Conservation (phyloP, 306 rosid genomes). For the Pyrus pyrifolia region DNA sequence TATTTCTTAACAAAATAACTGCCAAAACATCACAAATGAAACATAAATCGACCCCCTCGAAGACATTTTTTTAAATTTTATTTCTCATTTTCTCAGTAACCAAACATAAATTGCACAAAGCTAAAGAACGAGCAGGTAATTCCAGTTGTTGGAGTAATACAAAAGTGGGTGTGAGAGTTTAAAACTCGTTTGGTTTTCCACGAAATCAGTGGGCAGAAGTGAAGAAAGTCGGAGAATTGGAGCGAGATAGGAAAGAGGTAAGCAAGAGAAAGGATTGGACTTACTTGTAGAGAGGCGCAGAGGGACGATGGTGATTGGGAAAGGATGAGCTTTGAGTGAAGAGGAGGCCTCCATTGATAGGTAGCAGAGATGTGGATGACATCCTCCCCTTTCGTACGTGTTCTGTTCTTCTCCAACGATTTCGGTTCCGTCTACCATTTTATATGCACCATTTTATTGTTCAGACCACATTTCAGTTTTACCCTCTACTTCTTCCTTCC, state of each 20-base stretch:
- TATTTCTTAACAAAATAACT: background rate
- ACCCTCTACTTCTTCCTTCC: background rate
- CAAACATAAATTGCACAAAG: background rate
- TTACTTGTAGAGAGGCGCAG: conserved; percentile 26
- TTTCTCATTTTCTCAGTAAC: background rate
- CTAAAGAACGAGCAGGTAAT: background rate
- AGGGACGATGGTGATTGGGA: conserved; percentile 8
- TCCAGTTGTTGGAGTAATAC: background rate
- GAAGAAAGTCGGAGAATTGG: background rate
- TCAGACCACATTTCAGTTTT: too few relatives aligned
- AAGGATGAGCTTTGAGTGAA: conserved; percentile 13
- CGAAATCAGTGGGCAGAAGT: background rate
- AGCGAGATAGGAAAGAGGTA: background rate
- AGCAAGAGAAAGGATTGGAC: background rate
- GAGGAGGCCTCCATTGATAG: conserved; percentile 25
- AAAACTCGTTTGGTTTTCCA: background rate
- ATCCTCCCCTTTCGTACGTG: conserved; percentile 12
- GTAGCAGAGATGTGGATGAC: conserved; percentile 42
- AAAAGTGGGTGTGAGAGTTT: background rate
- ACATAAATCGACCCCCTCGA: background rate
- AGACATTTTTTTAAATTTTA: background rate
- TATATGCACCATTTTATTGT: background rate
- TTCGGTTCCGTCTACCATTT: background rate
- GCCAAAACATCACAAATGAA: background rate
- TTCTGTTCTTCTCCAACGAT: background rate